Conservation (phyloP, 2,329 filamentous ascomycete species). For the Alternaria sp. region DNA sequence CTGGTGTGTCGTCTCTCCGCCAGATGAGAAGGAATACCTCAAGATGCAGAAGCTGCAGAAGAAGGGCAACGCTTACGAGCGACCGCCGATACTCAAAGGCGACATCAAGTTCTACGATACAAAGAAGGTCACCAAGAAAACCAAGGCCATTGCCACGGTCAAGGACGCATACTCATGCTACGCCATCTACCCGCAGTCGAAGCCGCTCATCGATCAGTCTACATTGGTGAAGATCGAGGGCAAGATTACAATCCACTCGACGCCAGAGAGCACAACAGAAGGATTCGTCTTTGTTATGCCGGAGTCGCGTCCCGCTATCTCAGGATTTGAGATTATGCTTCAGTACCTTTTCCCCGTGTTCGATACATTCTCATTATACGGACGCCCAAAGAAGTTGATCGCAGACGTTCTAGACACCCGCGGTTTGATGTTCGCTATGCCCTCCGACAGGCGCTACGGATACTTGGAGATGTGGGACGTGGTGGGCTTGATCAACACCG, state of each 20-base stretch:
- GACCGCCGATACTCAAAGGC: constrained; percentile 76
- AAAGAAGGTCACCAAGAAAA: constrained; percentile 89
- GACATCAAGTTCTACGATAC: constrained; percentile 95
- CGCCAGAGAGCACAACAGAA: constrained; percentile 78
- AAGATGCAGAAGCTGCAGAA: constrained; percentile 82
- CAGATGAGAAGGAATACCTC: constrained; percentile 88
- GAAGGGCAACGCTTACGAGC: constrained; percentile 85
- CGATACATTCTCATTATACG: constrained; percentile 91
- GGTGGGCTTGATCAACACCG: constrained; percentile 75
- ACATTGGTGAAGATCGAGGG: constrained; percentile 95
- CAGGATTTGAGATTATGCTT: constrained; percentile 93
- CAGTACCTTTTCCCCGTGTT: constrained; percentile 92
- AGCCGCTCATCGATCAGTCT: constrained; percentile 90
- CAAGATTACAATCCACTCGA: constrained; percentile 83
- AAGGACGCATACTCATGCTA: constrained; percentile 91
- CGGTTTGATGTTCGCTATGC: constrained; percentile 98
- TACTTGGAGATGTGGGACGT: constrained; percentile 92
- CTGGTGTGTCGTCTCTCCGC: constrained; percentile 93
- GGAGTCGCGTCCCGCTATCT: constrained; percentile 87
- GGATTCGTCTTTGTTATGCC: constrained; percentile 99
- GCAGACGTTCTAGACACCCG: constrained; percentile 85
- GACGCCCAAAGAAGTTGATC: constrained; percentile 82
- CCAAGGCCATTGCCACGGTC: constrained; percentile 86
- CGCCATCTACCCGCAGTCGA: constrained; percentile 93
- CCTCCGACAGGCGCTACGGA: constrained; percentile 83